Evolutionary conservation across 1,139 yeast genomes (phyloP), one percentile per base, ranked within the genome.

Genomic region (Candida albicans): DNA sequence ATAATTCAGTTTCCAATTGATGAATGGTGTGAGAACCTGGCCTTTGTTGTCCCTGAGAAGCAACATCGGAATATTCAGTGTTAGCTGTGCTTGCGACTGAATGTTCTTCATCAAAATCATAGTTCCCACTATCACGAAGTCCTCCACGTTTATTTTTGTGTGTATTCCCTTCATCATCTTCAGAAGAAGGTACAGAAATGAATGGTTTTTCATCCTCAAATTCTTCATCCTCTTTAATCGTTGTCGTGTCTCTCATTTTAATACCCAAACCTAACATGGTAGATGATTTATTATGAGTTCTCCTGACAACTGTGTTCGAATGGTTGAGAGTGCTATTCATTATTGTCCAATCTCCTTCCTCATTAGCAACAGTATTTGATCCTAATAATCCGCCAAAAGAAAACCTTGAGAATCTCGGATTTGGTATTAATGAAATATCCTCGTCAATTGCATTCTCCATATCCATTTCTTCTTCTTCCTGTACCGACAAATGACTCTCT

Each of bases 321-420:
- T 37, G 37, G 13, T 45, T 43, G 36, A 59, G 52, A 4, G 67
- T 58, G 42, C 55, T 59, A 33, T 60, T 60, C 49, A 59, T 42
- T 10, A 67, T 64, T 6, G 64, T 63, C 35, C 52, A 48, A 44
- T 68, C 73, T 7, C 65, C 67, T 37, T 49, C 54, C 35, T 61
- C 67, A 40, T 60, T 61, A 35, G 60, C 55, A 22, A 54, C 50
- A 9, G 55, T 52, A 28, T 51, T 46, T 14, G 50, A 48, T 45
- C 53, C 59, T 44, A 64, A 51, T 40, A 73, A 55, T 1, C 75
- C 77, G 37, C 71, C 71, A 54, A 73, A 70, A 0, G 78, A 71
- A 45, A 73, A 64, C 37, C 71, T 60, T 0, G 78, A 72, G 44
- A 73, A 73, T 39, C 75, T 55, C 8, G 78, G 78, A 45, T 73